Conservation (phyloP, 2,329 filamentous ascomycete genomes). For the Pyrenophora seminiperda region DNA sequence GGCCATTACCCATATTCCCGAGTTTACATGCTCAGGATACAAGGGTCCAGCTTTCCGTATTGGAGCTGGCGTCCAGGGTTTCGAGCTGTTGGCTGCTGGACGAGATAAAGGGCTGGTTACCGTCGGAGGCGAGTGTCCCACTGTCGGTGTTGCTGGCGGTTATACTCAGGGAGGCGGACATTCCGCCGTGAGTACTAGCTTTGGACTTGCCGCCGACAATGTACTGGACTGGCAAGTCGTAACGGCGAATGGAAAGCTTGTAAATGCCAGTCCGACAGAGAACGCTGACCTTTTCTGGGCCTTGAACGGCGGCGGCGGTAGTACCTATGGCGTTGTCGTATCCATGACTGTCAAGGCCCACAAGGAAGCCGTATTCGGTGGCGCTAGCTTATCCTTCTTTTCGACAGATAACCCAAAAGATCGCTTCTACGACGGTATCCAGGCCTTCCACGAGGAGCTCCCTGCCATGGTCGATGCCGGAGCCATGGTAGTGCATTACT, state of each 20-base stretch:
- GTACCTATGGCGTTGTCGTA: slow-evolving; percentile 34
- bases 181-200: slow-evolving; percentile 55
- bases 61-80: slow-evolving; percentile 34
- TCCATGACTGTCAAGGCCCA: slow-evolving; percentile 30
- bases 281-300: slow-evolving; percentile 39
- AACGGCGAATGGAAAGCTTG: slow-evolving; percentile 25
- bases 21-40: slow-evolving; percentile 19
- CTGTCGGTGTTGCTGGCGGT: slow-evolving; percentile 53
- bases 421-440: slow-evolving; percentile 24
- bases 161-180: slow-evolving; percentile 55
- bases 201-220: slow-evolving; percentile 40
- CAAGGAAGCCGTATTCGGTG: slow-evolving; percentile 23
- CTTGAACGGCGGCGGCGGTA: slow-evolving; percentile 34
- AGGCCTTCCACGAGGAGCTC: slow-evolving; percentile 26
- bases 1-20: slow-evolving; percentile 19
- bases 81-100: slow-evolving; percentile 28
- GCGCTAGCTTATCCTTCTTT: slow-evolving; percentile 20
- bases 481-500: slow-evolving; percentile 24
- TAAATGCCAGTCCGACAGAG: slow-evolving; percentile 22
- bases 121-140: slow-evolving; percentile 38
- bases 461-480: slow-evolving; percentile 28
- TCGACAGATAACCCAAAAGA: slow-evolving; percentile 17
- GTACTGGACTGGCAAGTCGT: slow-evolving; percentile 31
- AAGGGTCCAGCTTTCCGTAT: slow-evolving; percentile 27
- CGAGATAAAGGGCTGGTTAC: slow-evolving; percentile 24